Evolutionary conservation across 2,329 filamentous ascomycete species (phyloP).

Genomic region (Fusarium palustre): DNA sequence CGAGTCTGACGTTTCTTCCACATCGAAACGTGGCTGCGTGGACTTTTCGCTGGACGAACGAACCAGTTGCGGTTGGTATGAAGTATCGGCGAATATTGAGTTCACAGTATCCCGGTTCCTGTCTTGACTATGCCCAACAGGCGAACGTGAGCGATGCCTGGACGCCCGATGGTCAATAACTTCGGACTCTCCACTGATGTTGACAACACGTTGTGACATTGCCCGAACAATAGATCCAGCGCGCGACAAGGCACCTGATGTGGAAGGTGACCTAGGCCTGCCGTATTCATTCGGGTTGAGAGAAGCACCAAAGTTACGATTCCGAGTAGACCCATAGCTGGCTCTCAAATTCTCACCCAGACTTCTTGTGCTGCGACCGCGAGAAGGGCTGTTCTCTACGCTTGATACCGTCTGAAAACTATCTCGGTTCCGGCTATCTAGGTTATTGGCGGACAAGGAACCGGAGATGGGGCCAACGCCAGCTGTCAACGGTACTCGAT

Average conservation of each 20-base stretch:
- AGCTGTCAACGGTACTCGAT: constrained; percentile 68
- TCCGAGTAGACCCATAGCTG: constrained; percentile 62
- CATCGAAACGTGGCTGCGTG: constrained; percentile 37
- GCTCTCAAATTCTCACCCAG: constrained; percentile 68
- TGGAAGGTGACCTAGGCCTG: constrained; percentile 72
- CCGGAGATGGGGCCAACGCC: constrained; percentile 67
- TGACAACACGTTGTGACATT: constrained; percentile 98
- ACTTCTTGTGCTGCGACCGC: constrained; percentile 65
- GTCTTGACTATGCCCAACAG: constrained; percentile 57
- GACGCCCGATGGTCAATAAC: constrained; percentile 78
- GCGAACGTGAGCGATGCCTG: constrained; percentile 69
- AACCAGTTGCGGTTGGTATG: constrained; percentile 63
- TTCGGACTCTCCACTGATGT: constrained; percentile 93
- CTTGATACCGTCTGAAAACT: constrained; percentile 70
- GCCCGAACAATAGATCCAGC: constrained; percentile 81
- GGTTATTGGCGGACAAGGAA: constrained; percentile 56
- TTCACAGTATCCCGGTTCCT: constrained; percentile 42
- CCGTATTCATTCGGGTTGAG: constrained; percentile 64
- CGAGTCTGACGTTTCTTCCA: constrained; percentile 31
- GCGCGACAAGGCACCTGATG: constrained; percentile 72
- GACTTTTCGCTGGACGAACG: constrained; percentile 61
- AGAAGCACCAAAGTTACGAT: constrained; percentile 68
- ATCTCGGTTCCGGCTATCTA: constrained; percentile 59
- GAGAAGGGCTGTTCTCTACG: constrained; percentile 66
- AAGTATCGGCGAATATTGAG: constrained; percentile 60